phyloP scores from a whole-genome alignment of 106 monocot species.

The Dendrobium huoshanense region DNA sequence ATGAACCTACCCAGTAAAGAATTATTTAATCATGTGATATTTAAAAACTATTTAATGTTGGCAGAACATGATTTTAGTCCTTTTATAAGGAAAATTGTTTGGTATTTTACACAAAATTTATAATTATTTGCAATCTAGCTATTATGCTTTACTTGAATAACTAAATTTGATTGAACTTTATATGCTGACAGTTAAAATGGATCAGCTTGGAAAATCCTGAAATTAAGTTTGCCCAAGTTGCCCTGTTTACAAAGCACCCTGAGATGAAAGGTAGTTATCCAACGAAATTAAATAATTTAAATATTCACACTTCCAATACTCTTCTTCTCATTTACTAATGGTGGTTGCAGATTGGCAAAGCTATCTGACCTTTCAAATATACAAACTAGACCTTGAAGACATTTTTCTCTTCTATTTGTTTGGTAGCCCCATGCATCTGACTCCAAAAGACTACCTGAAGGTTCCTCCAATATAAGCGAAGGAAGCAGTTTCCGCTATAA shows the following conservation, averaged over 20 bases:
- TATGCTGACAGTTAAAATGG: constrained; percentile 7
- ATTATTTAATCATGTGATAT: too few species aligned
- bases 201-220: constrained; percentile 11
- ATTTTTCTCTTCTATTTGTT: constrained; percentile 24
- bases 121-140: too few species aligned
- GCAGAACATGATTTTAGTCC: too few species aligned
- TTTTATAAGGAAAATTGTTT: too few species aligned
- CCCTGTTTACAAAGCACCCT: constrained; percentile 25
- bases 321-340: neutral
- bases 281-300: neutral
- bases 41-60: too few species aligned
- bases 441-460: constrained; percentile 15
- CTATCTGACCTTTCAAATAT: constrained; percentile 24
- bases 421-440: constrained; percentile 14
- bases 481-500: too few species aligned
- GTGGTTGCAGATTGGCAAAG: constrained; percentile 16
- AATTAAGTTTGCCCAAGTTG: constrained; percentile 16
- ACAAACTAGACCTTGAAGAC: constrained; percentile 24
- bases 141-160: neutral
- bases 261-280: constrained; percentile 14
- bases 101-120: neutral
- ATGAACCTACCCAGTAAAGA: too few species aligned
- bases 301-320: neutral
- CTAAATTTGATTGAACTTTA: neutral
- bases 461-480: constrained; percentile 2